Percentiles rank a stretch among this genome's conserved stretches.
Conservation (phyloP, 2,329 filamentous ascomycete species). For the Ophiostoma ips region DNA sequence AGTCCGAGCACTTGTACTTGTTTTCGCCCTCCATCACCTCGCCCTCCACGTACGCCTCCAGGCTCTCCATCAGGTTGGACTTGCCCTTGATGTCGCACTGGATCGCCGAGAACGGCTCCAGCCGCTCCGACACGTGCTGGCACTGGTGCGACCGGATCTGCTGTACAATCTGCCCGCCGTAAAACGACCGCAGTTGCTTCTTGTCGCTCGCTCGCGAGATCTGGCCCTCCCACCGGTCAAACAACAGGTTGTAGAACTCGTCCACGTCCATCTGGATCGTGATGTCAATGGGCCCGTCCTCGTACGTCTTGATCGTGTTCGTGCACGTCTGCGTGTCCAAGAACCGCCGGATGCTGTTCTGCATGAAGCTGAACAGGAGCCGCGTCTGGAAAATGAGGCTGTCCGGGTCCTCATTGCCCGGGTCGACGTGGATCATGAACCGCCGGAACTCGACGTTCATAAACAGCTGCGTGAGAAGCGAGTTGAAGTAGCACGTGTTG, state of each 20-base stretch:
- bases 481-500: slow-evolving; percentile 96
- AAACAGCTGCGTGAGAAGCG: slow-evolving; percentile 82
- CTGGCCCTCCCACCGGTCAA: slow-evolving; percentile 81
- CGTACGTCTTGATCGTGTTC: slow-evolving; percentile 64
- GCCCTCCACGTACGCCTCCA: slow-evolving; percentile 89
- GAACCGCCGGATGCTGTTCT: slow-evolving; percentile 61
- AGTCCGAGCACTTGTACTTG: slow-evolving; percentile 93
- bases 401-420: slow-evolving; percentile 43
- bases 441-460: slow-evolving; percentile 83
- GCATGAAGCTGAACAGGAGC: slow-evolving; percentile 70
- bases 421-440: slow-evolving; percentile 58
- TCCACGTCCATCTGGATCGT: slow-evolving; percentile 95
- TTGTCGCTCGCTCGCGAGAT: slow-evolving; percentile 55
- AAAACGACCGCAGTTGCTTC: slow-evolving; percentile 65
- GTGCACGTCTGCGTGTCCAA: slow-evolving; percentile 64
- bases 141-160: slow-evolving; percentile 95
- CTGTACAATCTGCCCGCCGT: slow-evolving; percentile 80
- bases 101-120: slow-evolving; percentile 86
- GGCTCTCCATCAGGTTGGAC: slow-evolving; percentile 64
- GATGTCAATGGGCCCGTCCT: slow-evolving; percentile 71
- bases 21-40: slow-evolving; percentile 97
- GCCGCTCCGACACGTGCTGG: slow-evolving; percentile 76
- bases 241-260: slow-evolving; percentile 89
- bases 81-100: slow-evolving; percentile 96
- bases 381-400: slow-evolving; percentile 64